Conservation (phyloP, 495 filamentous ascomycete species). For the Aspergillus conjunctus region DNA sequence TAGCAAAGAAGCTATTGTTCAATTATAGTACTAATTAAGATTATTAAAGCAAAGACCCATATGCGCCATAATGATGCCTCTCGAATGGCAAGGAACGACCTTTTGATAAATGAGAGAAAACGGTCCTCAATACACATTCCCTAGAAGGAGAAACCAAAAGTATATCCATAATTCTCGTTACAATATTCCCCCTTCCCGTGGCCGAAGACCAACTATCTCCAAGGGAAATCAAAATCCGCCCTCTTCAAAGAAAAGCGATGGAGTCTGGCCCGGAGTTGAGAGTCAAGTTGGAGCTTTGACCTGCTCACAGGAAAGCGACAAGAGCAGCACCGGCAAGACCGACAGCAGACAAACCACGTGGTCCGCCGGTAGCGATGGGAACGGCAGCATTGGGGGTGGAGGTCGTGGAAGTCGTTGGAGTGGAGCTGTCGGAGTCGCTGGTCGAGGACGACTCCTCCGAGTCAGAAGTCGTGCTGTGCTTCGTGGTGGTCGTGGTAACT, state of each 20-base stretch:
- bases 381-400: constrained; percentile 32
- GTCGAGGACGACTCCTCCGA: background rate
- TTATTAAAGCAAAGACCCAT: constrained; percentile 4
- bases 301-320: constrained; percentile 49
- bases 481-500: constrained; percentile 6
- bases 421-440: constrained; percentile 15
- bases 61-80: constrained; percentile 33
- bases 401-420: constrained; percentile 19
- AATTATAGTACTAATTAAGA: too few relatives aligned
- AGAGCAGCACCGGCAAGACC: constrained; percentile 48
- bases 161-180: constrained; percentile 39
- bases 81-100: constrained; percentile 21
- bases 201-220: background rate
- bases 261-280: constrained; percentile 2
- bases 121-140: constrained; percentile 23
- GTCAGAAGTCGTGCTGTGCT: background rate
- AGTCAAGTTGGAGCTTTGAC: background rate
- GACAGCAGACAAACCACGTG: constrained; percentile 38
- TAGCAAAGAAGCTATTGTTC: too few relatives aligned
- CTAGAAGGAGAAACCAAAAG: constrained; percentile 18
- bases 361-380: constrained; percentile 39
- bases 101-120: constrained; percentile 22
- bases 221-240: background rate
- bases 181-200: constrained; percentile 7
- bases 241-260: background rate